Evolutionary conservation across 1,284 basidiomycete species (phyloP).

Genomic region (Tremellales sp.): DNA sequence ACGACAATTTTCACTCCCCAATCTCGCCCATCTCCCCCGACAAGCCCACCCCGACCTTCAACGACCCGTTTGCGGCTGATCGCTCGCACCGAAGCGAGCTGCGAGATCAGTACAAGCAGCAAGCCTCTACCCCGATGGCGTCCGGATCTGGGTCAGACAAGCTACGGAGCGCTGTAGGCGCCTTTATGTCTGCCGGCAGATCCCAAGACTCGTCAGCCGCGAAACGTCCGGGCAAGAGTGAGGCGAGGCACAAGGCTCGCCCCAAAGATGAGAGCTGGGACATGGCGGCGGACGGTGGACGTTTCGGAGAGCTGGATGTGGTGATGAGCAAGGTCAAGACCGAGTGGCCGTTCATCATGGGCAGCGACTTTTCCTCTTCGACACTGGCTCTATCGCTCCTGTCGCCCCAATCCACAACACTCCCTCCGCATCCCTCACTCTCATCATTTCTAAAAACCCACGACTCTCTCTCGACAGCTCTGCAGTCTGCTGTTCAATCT

Average conservation of each 20-base stretch:
- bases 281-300: constrained; percentile 24
- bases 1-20: constrained; percentile 23
- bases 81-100: constrained; percentile 31
- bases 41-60: constrained; percentile 10
- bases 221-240: constrained; percentile 17
- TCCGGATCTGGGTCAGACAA: constrained; percentile 26
- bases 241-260: constrained; percentile 16
- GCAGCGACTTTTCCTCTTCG: constrained; percentile 86
- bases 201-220: constrained; percentile 10
- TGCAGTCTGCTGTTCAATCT: constrained; percentile 55
- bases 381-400: constrained; percentile 82
- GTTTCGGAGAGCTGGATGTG: constrained; percentile 50
- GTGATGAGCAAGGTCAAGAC: constrained; percentile 78
- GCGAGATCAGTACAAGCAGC: constrained; percentile 14
- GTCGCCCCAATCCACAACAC: constrained; percentile 59
- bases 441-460: constrained; percentile 37
- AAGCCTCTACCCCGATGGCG: constrained; percentile 21
- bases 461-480: constrained; percentile 32
- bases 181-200: constrained; percentile 35
- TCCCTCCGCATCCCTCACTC: constrained; percentile 30
- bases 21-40: constrained; percentile 22
- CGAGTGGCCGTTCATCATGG: constrained; percentile 84
- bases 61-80: constrained; percentile 40
- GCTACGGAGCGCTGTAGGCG: constrained; percentile 39
- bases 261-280: constrained; percentile 25